Conservation (phyloP, 225 moss, liverwort and hornwort species). For the Polytrichum formosum region DNA sequence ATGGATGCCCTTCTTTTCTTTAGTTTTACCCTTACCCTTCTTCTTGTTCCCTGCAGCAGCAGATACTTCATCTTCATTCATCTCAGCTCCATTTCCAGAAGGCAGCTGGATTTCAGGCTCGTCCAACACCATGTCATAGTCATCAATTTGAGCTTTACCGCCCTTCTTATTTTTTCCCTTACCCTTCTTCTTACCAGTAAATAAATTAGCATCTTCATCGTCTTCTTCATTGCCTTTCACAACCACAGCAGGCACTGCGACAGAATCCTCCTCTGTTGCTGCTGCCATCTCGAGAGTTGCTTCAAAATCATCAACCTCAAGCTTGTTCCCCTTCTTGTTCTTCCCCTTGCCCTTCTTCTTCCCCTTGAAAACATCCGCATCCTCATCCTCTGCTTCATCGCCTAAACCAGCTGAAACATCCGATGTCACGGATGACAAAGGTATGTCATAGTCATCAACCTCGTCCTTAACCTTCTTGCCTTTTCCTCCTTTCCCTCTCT, state of each 20-base stretch:
- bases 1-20: neutral
- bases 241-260: constrained; percentile 6
- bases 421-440: constrained; percentile 4
- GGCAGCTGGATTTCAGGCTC: neutral
- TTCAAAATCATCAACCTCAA: constrained; percentile 30
- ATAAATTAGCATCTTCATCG: constrained; percentile 26
- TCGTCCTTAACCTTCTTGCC: constrained; percentile 34
- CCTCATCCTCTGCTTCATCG: constrained; percentile 28
- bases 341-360: constrained; percentile 37
- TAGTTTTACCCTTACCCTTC: constrained; percentile 5
- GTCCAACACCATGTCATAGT: neutral
- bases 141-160: constrained; percentile 4
- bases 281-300: constrained; percentile 11
- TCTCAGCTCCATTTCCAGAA: constrained; percentile 4
- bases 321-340: constrained; percentile 19
- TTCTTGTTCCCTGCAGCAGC: neutral
- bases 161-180: constrained; percentile 43
- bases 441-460: constrained; percentile 29
- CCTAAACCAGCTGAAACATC: constrained; percentile 11
- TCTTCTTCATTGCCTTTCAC: constrained; percentile 15
- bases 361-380: constrained; percentile 16
- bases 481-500: constrained; percentile 20
- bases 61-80: constrained; percentile 4
- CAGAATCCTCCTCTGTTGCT: constrained; percentile 3
- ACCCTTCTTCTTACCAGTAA: constrained; percentile 57